A percentile compares a stretch with the other conserved stretches of the same genome.
Evolutionary conservation across 2,329 filamentous ascomycete genomes (phyloP).

Genomic region (Aschersonia sp.): DNA sequence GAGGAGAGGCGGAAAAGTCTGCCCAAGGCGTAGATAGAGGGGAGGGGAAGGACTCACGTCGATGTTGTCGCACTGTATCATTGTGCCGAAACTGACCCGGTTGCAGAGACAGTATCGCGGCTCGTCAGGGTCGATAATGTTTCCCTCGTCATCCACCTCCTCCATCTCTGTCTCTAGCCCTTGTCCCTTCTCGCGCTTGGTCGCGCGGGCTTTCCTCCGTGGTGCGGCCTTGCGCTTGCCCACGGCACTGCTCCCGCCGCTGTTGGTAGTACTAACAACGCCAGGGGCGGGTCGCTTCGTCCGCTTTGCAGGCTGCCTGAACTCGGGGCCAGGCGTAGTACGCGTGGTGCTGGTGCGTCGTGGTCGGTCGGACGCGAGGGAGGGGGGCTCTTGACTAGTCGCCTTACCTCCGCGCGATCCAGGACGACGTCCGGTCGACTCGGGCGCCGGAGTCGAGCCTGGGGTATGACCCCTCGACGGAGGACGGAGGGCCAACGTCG

Average conservation of each 20-base stretch:
- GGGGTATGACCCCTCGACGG: constrained; percentile 21
- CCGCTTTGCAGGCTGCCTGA: constrained; percentile 33
- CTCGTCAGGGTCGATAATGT: constrained; percentile 61
- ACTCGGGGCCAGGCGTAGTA: constrained; percentile 40
- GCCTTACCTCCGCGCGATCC: constrained; percentile 35
- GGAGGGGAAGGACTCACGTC: constrained; percentile 43
- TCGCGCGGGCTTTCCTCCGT: constrained; percentile 43
- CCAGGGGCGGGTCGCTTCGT: constrained; percentile 59
- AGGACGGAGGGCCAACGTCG: constrained; percentile 9
- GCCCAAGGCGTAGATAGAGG: background rate
- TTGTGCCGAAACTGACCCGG: constrained; percentile 65
- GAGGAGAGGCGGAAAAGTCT: background rate
- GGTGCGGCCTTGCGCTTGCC: constrained; percentile 58
- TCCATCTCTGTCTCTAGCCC: constrained; percentile 31
- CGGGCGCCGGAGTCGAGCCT: constrained; percentile 14
- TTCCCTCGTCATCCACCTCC: constrained; percentile 54
- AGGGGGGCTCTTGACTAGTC: constrained; percentile 34
- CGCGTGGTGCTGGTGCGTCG: constrained; percentile 42
- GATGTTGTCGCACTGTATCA: constrained; percentile 72
- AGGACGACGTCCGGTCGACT: constrained; percentile 24
- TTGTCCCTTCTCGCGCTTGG: constrained; percentile 27
- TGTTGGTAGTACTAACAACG: constrained; percentile 48
- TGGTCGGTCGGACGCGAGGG: constrained; percentile 36
- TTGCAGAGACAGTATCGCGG: constrained; percentile 67
- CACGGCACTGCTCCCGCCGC: constrained; percentile 50